Percentiles rank a stretch among this genome's conserved stretches.
phyloP scores from a whole-genome alignment of 2,329 filamentous ascomycete genomes.

The Microcyclospora pomicola region DNA sequence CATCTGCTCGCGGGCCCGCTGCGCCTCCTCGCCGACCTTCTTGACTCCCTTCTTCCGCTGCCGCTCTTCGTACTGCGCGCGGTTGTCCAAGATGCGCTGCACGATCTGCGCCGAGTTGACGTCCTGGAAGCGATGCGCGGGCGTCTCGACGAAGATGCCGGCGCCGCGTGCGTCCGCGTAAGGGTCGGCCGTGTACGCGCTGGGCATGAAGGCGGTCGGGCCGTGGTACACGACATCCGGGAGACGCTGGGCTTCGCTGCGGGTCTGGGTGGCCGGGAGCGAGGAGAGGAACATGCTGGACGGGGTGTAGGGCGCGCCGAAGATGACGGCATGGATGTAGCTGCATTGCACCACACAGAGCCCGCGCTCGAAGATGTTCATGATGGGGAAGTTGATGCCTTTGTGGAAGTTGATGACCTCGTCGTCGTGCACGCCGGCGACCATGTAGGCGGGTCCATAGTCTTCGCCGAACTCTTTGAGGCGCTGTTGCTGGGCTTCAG shows the following conservation, averaged over 20 bases:
- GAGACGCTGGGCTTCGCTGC: conserved; percentile 19
- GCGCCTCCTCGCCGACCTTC: conserved; percentile 53
- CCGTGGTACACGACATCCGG: conserved; percentile 86
- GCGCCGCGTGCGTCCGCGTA: conserved; percentile 69
- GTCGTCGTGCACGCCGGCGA: conserved; percentile 89
- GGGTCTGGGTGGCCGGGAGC: conserved; percentile 49
- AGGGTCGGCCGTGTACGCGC: conserved; percentile 28
- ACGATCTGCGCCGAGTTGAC: conserved; percentile 93
- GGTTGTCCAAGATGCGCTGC: conserved; percentile 71
- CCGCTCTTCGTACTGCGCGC: conserved; percentile 78
- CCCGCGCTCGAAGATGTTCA: conserved; percentile 96
- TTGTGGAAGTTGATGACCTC: conserved; percentile 93
- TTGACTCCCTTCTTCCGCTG: conserved; percentile 86
- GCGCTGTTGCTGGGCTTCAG: conserved; percentile 49
- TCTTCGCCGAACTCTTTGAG: conserved; percentile 51
- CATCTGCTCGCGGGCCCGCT: conserved; percentile 20
- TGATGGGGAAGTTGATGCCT: conserved; percentile 96
- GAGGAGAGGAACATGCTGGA: conserved; percentile 62
- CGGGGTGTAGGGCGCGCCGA: conserved; percentile 79
- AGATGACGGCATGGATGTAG: conserved; percentile 79
- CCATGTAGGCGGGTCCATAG: conserved; percentile 72
- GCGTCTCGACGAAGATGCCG: conserved; percentile 71
- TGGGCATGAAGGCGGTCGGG: conserved; percentile 78
- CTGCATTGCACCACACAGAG: conserved; percentile 92
- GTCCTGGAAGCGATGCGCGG: conserved; percentile 62